These are phyloP conservation scores for Solanum megistacrolobum DNA, from an alignment of 257 asterid genomes.

Conservation along the genomic window DNA sequence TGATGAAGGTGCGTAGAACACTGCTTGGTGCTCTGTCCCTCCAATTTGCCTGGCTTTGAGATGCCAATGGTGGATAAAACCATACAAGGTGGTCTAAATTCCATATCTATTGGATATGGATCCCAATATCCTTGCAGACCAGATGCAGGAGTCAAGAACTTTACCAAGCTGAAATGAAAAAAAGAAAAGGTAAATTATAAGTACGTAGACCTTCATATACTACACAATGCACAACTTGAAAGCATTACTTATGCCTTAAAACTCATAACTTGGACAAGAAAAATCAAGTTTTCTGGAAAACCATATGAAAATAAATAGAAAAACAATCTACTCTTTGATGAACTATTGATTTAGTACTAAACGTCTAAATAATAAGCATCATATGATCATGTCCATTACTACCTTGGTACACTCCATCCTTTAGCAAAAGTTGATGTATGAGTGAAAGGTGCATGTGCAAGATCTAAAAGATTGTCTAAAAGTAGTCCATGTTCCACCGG, in stretches of 20 bases:
- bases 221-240: background rate
- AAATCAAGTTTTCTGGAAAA: background rate
- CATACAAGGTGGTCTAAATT: conserved; percentile 83
- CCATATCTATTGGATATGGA: conserved; percentile 96
- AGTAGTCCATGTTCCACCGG: too few species aligned
- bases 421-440: too few species aligned
- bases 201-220: background rate
- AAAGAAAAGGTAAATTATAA: background rate
- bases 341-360: background rate
- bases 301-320: background rate
- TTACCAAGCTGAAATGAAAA: conserved; percentile 63
- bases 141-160: conserved; percentile 70
- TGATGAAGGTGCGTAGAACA: conserved; percentile 94
- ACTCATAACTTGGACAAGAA: background rate
- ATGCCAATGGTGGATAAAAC: conserved; percentile 90
- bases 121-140: conserved; percentile 96
- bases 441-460: too few species aligned
- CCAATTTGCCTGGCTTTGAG: conserved; percentile 81
- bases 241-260: background rate
- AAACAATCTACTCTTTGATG: background rate
- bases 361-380: background rate
- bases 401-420: too few species aligned
- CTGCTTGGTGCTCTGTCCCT: conserved; percentile 71
- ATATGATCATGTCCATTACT: background rate
- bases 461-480: too few species aligned